phyloP scores from a whole-genome alignment of 306 rosid genomes.

The Cyclanthera cordifolia region DNA sequence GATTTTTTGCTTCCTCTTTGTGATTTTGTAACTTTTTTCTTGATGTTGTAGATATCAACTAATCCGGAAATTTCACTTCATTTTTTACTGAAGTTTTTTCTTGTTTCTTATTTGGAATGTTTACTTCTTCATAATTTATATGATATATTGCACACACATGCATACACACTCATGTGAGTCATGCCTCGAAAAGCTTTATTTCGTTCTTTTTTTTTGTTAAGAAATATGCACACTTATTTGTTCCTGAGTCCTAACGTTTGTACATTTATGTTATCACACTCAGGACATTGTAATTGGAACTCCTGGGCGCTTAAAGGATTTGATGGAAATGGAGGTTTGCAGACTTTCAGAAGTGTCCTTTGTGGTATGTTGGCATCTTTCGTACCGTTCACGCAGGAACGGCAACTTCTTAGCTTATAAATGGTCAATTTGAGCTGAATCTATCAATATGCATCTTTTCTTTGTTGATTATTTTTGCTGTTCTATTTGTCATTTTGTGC shows the following conservation, averaged over 20 bases:
- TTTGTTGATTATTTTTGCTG: not conserved
- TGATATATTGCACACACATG: not conserved
- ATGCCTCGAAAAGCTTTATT: not conserved
- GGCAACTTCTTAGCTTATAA: not conserved
- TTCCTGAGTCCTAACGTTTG: not conserved
- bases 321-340: conserved; percentile 74
- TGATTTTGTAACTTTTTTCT: conserved; percentile 5
- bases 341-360: conserved; percentile 64
- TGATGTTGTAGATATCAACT: conserved; percentile 2
- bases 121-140: not conserved
- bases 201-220: not conserved
- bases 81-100: not conserved
- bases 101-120: not conserved
- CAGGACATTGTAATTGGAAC: conserved; percentile 94
- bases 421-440: not conserved
- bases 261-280: not conserved
- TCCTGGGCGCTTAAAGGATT: conserved; percentile 92
- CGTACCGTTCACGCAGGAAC: not conserved
- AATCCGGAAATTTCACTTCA: not conserved
- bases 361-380: conserved; percentile 45
- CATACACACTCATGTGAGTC: not conserved
- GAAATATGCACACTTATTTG: not conserved
- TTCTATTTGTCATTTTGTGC: not conserved
- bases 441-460: not conserved
- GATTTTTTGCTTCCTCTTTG: conserved; percentile 25